Conservation (phyloP, 441 rosid genomes). For the Capsella rubella region DNA sequence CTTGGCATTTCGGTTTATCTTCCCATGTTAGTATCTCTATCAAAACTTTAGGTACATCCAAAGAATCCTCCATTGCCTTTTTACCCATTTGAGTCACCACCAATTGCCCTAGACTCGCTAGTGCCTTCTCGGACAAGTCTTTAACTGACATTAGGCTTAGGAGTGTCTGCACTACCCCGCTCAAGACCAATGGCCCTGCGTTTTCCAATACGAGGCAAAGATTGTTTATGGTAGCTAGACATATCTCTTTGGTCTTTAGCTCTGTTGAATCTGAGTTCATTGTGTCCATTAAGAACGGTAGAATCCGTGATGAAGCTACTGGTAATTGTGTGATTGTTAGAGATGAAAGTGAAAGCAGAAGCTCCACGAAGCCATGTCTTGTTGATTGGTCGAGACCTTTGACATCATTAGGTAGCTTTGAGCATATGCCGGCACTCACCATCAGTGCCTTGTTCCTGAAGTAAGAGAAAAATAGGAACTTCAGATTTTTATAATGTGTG, state of each 20-base stretch:
- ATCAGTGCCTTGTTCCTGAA: conserved; percentile 84
- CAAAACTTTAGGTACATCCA: conserved; percentile 61
- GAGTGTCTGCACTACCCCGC: conserved; percentile 57
- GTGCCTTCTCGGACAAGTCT: conserved; percentile 66
- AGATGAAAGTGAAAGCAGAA: conserved; percentile 69
- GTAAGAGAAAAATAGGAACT: conserved; percentile 10
- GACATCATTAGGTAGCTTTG: conserved; percentile 64
- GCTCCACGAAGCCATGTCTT: conserved; percentile 60
- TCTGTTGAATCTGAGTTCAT: conserved; percentile 59
- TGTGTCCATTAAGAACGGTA: conserved; percentile 59
- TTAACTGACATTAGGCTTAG: conserved; percentile 55
- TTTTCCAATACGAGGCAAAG: conserved; percentile 70
- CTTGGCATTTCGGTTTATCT: conserved; percentile 86
- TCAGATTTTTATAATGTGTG: background rate
- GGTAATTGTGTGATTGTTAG: conserved; percentile 58
- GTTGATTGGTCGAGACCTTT: conserved; percentile 59
- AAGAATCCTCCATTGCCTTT: conserved; percentile 68
- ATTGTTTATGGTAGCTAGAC: conserved; percentile 64
- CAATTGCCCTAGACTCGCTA: conserved; percentile 74
- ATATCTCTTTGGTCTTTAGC: conserved; percentile 57
- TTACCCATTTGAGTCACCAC: conserved; percentile 80
- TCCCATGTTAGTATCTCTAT: conserved; percentile 91
- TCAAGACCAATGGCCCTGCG: conserved; percentile 62
- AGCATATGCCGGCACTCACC: conserved; percentile 79
- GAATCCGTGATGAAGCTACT: conserved; percentile 50